Base-by-base conservation (phyloP, 73 alveolate species). In the Paramecium sonneborni region DNA sequence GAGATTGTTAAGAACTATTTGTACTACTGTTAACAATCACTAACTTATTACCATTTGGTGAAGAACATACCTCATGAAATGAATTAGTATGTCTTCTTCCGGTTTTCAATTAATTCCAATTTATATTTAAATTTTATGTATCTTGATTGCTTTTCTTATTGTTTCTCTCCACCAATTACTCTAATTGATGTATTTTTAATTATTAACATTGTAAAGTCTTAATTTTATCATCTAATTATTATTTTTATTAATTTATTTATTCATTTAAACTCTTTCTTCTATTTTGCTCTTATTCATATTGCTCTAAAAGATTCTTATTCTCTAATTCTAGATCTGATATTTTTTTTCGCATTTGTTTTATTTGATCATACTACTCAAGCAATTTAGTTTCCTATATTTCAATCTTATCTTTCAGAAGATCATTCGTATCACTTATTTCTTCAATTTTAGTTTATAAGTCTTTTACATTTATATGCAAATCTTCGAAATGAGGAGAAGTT, bases 401-500 rank as follows among this genome's bases (percentile, higher is more conserved):
- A 3, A 43, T 2, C 41, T 44, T 79, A 46, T 79, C 90, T 79
- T 79, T 79, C 48, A 79, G 28, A 41, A 39, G 15, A 30, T 79
- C 90, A 79, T 43, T 79, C 9, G 11, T 20, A 41, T 79, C 90
- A 38, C 20, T 26, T 30, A 43, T 1, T 23, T 79, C 90, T 43
- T 39, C 90, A 39, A 38, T 30, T 46, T 79, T 38, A 38, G 0
- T 11, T 79, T 79, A 39, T 34, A 79, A 41, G 30, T 79, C 90
- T 46, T 79, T 79, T 43, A 44, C 46, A 46, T 79, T 79, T 3
- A 21, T 18, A 21, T 37, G 34, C 7, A 23, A 24, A 30, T 79
- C 90, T 24, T 79, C 90, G 41, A 79, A 79, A 26, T 79, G 90
- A 20, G 90, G 90, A 24, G 90, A 79, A 8, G 69, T 20, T 1